Evolutionary conservation across 1,139 yeast genomes (phyloP).

Genomic region (Tardiomyces blankii): DNA sequence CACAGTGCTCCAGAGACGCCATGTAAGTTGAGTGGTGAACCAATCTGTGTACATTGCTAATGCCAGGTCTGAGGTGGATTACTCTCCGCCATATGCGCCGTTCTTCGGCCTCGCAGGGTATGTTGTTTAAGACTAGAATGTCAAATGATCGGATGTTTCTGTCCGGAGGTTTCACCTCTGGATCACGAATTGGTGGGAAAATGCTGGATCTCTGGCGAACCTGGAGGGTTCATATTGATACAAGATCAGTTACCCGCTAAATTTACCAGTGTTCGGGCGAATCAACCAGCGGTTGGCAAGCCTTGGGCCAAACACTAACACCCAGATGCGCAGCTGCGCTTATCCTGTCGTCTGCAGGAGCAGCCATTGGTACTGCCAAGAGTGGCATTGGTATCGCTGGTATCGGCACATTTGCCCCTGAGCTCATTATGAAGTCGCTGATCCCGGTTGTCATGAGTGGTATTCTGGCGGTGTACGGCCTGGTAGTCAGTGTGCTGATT

Average conservation of each 20-base stretch:
- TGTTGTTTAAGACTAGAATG: conserved; percentile 33
- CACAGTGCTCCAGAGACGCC: no score
- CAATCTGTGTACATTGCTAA: no score
- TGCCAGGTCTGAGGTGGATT: conserved; percentile 28
- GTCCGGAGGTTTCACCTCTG: no score
- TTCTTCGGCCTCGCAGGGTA: conserved; percentile 73
- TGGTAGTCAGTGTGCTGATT: conserved; percentile 89
- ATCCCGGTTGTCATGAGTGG: conserved; percentile 98
- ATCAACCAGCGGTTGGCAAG: no score
- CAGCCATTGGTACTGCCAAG: conserved; percentile 97
- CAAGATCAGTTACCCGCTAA: no score
- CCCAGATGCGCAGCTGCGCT: conserved; percentile 76
- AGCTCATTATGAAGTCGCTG: conserved; percentile 33
- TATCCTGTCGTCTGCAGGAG: conserved; percentile 86
- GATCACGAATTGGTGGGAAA: no score
- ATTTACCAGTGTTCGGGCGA: no score
- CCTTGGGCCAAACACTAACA: no score
- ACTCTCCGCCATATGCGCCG: conserved; percentile 82
- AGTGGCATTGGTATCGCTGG: conserved; percentile 98
- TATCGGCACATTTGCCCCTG: conserved; percentile 94
- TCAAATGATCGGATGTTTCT: background rate
- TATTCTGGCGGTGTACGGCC: conserved; percentile 90
- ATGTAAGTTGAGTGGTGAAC: no score
- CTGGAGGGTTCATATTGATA: no score
- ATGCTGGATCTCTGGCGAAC: no score